phyloP scores from a whole-genome alignment of 1,284 basidiomycete genomes.

The Heterobasidion annosum region DNA sequence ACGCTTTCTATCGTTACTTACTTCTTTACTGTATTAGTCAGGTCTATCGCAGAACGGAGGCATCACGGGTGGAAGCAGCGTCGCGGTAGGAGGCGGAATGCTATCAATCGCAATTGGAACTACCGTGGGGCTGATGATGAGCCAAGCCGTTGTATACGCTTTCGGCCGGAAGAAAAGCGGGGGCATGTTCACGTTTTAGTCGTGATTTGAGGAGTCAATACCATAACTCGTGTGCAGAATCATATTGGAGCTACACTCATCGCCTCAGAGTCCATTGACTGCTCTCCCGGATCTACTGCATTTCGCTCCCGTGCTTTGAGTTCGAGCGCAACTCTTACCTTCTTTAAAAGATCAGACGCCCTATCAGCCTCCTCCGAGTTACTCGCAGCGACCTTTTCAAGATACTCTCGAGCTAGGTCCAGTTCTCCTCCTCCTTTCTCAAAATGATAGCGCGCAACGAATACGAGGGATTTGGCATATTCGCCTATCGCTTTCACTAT shows the following conservation, averaged over 20 bases:
- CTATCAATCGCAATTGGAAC: constrained; percentile 86
- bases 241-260: too few species aligned
- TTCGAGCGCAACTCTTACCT: constrained; percentile 26
- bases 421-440: constrained; percentile 52
- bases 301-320: constrained; percentile 2
- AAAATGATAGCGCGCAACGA: constrained; percentile 74
- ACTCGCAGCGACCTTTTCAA: constrained; percentile 65
- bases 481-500: constrained; percentile 62
- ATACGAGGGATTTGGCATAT: constrained; percentile 72
- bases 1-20: neutral
- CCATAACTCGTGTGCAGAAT: too few species aligned
- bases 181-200: constrained; percentile 74
- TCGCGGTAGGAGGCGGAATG: constrained; percentile 77
- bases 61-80: constrained; percentile 52
- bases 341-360: constrained; percentile 58
- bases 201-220: neutral
- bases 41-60: constrained; percentile 81
- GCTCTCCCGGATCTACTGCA: constrained; percentile 4
- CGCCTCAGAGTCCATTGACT: neutral
- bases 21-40: constrained; percentile 36
- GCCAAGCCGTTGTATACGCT: constrained; percentile 78
- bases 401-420: constrained; percentile 51
- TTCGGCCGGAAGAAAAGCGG: constrained; percentile 79
- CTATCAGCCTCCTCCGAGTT: constrained; percentile 66
- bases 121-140: constrained; percentile 86